These are phyloP conservation scores for Ophiostoma sp. DNA, from an alignment of 2,329 filamentous ascomycete genomes.

Conservation along the genomic window DNA sequence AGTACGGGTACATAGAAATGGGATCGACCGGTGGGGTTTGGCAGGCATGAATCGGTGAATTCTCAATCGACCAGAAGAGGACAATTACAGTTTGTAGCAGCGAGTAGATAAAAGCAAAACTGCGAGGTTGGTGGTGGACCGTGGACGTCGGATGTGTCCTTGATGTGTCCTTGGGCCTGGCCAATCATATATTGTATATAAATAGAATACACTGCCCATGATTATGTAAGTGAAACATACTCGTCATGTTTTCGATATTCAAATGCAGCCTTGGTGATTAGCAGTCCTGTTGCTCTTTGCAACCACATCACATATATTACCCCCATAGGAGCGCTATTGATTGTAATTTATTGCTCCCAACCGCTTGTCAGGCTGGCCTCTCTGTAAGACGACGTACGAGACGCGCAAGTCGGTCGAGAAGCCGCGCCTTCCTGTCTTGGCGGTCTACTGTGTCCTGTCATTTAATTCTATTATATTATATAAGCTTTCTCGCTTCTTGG, in stretches of 20 bases:
- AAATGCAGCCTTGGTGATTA: background rate
- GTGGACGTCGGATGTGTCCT: background rate
- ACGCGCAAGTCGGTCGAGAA: background rate
- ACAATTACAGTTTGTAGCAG: too few species aligned
- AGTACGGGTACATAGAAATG: too few species aligned
- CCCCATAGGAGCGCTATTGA: too few species aligned
- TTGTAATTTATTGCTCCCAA: too few species aligned
- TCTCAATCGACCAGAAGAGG: background rate
- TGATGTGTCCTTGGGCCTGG: background rate
- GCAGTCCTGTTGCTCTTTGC: background rate
- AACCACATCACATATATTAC: too few species aligned
- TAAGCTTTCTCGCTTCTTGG: slow-evolving; percentile 4
- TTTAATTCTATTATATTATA: background rate
- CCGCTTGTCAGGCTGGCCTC: too few species aligned
- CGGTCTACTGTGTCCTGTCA: background rate
- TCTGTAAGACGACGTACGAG: background rate
- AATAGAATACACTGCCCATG: background rate
- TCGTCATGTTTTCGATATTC: background rate
- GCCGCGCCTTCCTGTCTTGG: background rate
- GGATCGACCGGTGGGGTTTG: background rate
- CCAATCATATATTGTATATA: background rate
- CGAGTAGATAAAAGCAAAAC: background rate
- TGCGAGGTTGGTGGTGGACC: background rate
- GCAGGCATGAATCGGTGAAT: background rate
- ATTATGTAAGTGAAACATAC: background rate